Percentiles rank a stretch among this genome's conserved stretches.
These are phyloP conservation scores for Sporodiniella umbellata DNA, from an alignment of 371 early-diverging fungal genomes.

Conservation along the genomic window DNA sequence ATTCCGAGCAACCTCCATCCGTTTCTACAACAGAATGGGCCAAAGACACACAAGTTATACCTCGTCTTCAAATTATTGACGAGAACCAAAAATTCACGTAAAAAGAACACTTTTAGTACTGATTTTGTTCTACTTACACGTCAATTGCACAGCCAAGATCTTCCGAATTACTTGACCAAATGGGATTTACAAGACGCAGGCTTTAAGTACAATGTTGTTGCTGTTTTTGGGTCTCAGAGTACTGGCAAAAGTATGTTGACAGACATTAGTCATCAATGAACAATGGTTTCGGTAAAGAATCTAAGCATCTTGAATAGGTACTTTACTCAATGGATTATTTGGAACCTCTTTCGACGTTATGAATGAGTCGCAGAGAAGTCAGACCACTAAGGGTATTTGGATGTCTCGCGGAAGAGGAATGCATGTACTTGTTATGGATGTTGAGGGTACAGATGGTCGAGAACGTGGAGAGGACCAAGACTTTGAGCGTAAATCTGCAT, in stretches of 20 bases:
- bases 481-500: constrained; percentile 97
- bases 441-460: constrained; percentile 98
- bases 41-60: constrained; percentile 29
- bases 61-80: constrained; percentile 81
- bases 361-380: constrained; percentile 78
- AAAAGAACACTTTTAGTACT: background rate
- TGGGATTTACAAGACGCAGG: constrained; percentile 88
- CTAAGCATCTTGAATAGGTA: constrained; percentile 57
- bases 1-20: background rate
- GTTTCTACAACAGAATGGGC: constrained; percentile 21
- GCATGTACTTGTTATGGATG: constrained; percentile 95
- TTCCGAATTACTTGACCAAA: constrained; percentile 73
- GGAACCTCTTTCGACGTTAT: constrained; percentile 94
- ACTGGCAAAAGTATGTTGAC: constrained; percentile 88
- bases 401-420: constrained; percentile 79
- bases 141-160: constrained; percentile 46
- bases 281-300: background rate
- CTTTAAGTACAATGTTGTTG: constrained; percentile 94
- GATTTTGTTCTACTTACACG: too few species aligned
- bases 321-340: constrained; percentile 92
- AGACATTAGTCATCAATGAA: background rate
- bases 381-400: constrained; percentile 98
- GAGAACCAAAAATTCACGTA: constrained; percentile 85
- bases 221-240: constrained; percentile 98
- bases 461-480: constrained; percentile 99